Conservation (phyloP, 192 early-diverging fungal species). For the Coemansia sp. region DNA sequence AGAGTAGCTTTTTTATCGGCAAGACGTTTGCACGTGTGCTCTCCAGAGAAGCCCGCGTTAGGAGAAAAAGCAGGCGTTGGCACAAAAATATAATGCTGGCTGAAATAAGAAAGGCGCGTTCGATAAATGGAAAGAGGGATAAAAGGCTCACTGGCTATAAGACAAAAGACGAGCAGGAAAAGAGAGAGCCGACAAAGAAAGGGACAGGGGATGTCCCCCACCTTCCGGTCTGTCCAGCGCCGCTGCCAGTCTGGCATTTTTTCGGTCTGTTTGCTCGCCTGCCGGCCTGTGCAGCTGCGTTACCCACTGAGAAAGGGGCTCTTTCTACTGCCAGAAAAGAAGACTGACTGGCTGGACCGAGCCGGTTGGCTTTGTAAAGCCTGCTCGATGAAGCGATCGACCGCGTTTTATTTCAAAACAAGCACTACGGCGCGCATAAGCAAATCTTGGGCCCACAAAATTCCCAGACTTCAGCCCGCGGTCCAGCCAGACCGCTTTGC, state of each 20-base stretch:
- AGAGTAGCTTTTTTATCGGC: too few species aligned
- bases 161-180: not conserved
- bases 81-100: conserved; percentile 1
- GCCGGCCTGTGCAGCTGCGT: not conserved
- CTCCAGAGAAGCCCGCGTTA: not conserved
- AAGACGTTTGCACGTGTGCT: not conserved
- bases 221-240: not conserved
- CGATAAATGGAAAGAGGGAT: conserved; percentile 1
- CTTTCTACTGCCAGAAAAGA: conserved; percentile 1
- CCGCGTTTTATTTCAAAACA: conserved; percentile 4
- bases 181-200: conserved; percentile 5
- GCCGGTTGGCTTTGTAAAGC: not conserved
- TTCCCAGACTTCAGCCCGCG: not conserved
- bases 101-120: conserved; percentile 5
- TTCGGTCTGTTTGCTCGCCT: not conserved
- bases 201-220: conserved; percentile 3
- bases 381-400: not conserved
- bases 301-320: not conserved
- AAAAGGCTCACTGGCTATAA: not conserved
- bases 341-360: not conserved
- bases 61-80: not conserved
- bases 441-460: conserved; percentile 1
- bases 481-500: not conserved
- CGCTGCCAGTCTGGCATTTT: not conserved
- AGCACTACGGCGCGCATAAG: not conserved